A percentile compares a stretch with the other conserved stretches of the same genome.
phyloP scores from a whole-genome alignment of 1,139 yeast species.

The Insectozyma bohioensis region DNA sequence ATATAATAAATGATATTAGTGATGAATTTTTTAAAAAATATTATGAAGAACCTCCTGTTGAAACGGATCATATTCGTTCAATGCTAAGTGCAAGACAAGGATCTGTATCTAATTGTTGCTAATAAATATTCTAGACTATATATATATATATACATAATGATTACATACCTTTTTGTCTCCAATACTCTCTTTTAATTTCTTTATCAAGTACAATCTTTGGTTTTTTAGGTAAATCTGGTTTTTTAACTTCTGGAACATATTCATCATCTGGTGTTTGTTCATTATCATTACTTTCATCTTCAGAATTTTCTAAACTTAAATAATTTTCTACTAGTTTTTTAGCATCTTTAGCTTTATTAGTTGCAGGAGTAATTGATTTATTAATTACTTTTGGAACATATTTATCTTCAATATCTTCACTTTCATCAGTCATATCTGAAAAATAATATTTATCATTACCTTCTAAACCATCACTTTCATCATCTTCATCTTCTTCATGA shows the following conservation, averaged over 20 bases:
- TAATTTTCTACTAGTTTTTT: conserved; percentile 25
- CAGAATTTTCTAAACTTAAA: conserved; percentile 24
- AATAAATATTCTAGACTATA: neutral
- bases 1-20: conserved; percentile 44
- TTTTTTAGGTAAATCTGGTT: conserved; percentile 14
- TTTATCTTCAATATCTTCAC: conserved; percentile 25
- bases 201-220: conserved; percentile 29
- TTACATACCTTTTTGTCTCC: conserved; percentile 43
- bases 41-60: conserved; percentile 11
- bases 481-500: conserved; percentile 22
- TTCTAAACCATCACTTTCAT: conserved; percentile 32
- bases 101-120: conserved; percentile 13
- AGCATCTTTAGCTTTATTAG: conserved; percentile 17
- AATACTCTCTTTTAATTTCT: conserved; percentile 37
- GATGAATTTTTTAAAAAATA: conserved; percentile 25
- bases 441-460: conserved; percentile 40
- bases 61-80: conserved; percentile 13
- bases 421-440: conserved; percentile 45
- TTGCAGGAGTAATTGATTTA: conserved; percentile 11
- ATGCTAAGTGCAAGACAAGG: conserved; percentile 13
- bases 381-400: conserved; percentile 4
- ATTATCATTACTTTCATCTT: conserved; percentile 17
- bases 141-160: neutral
- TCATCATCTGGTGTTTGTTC: conserved; percentile 14
- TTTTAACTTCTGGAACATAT: conserved; percentile 14